Percentiles rank a stretch among this genome's conserved stretches.
Evolutionary conservation across 177 flowering plant genomes (phyloP).

Genomic region (Vitis hybrid): DNA sequence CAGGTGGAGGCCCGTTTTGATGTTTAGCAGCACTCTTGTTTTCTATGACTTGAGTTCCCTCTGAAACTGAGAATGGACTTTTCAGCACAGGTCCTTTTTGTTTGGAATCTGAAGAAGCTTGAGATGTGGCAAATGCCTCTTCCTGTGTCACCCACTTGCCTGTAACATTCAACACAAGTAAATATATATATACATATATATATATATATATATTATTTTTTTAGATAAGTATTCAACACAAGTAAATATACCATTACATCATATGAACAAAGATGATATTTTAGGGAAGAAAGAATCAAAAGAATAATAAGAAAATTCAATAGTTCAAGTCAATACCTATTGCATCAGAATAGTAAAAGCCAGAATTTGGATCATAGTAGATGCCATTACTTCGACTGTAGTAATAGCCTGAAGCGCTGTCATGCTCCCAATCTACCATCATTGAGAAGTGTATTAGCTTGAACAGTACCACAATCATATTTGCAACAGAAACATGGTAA

Average conservation of each 20-base stretch:
- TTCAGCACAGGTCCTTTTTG: conserved; percentile 27
- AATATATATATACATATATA: background rate
- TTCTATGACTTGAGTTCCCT: conserved; percentile 15
- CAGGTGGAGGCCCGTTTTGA: conserved; percentile 57
- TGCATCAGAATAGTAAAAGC: conserved; percentile 75
- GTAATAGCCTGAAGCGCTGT: conserved; percentile 72
- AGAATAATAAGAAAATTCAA: background rate
- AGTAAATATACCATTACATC: conserved; percentile 2
- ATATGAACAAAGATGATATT: background rate
- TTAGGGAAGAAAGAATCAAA: background rate
- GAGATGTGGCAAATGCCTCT: conserved; percentile 53
- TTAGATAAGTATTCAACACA: conserved; percentile 4
- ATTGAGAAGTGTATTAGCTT: conserved; percentile 32
- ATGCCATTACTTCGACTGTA: conserved; percentile 54
- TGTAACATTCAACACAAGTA: conserved; percentile 22
- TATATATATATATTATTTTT: background rate
- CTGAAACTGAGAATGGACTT: conserved; percentile 36
- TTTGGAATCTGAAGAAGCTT: conserved; percentile 34
- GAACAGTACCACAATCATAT: conserved; percentile 7
- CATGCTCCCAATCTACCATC: conserved; percentile 79
- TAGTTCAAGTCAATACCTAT: conserved; percentile 45
- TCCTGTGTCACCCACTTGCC: conserved; percentile 87
- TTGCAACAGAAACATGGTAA: too few species aligned
- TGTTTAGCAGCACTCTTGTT: conserved; percentile 31
- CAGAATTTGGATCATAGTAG: conserved; percentile 79